Evolutionary conservation across 495 filamentous ascomycete species (phyloP), one percentile per base, ranked within the genome.

Genomic region (Bathelium albidoporum): DNA sequence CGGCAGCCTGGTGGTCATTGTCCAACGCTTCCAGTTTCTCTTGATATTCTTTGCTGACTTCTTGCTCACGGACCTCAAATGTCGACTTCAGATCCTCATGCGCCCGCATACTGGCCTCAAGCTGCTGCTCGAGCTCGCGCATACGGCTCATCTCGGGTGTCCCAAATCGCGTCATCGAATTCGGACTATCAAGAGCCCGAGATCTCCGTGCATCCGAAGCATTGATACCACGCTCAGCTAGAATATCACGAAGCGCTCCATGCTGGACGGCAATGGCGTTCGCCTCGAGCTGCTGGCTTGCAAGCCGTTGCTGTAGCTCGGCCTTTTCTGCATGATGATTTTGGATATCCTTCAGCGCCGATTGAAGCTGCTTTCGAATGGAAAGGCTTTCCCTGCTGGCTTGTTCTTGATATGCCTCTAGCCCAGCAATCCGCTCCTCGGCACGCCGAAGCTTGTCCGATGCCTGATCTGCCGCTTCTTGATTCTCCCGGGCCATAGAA

Each of bases 351-450:
- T 85, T 87, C 67, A 94, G 79, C 1, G 88, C 85, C 32, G 83
- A 81, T 72, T 97, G 92, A 60, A 99, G 82, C 69, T 96, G 91
- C 72, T 91, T 85, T 34, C 95, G 87, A 45, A 97, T 87, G 34
- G 87, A 83, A 62, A 99, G 82, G 36, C 90, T 88, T 74, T 99
- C 94, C 36, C 94, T 81, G 72, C 91, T 97, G 4, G 91, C 85
- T 76, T 99, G 94, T 70, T 97, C 93, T 76, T 99, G 94, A 72
- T 96, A 96, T 1, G 89, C 89, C 75, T 99, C 94, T 4, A 99
- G 81, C 2, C 93, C 92, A 18, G 94, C 95, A 71, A 99, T 97
- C 7, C 95, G 83, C 73, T 95, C 95, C 74, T 97, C 95, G 9
- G 94, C 94, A 59, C 89, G 85, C 11, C 92, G 87, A 36, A 99